Evolutionary conservation across 352 stramenopile species (phyloP).

Genomic region (Pilasporangium apinafurcum): DNA sequence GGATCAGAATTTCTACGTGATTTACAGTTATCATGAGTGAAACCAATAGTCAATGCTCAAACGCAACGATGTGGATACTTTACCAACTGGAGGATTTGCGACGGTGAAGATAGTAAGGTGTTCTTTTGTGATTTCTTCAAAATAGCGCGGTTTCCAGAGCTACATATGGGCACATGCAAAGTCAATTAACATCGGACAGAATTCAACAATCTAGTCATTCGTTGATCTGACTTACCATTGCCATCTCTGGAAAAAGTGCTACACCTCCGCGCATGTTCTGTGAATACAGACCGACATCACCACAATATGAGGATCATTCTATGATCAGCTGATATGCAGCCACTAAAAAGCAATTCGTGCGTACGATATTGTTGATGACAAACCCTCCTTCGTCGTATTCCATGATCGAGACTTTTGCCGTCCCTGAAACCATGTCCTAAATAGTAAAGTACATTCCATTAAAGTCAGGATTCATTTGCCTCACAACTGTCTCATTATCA

Average conservation of each 20-base stretch:
- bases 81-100: slow-evolving; percentile 67
- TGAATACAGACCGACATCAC: not conserved
- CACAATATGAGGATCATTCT: not conserved
- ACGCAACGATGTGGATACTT: not conserved
- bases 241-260: slow-evolving; percentile 61
- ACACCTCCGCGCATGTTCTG: slow-evolving; percentile 81
- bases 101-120: slow-evolving; percentile 72
- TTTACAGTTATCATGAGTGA: no score
- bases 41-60: no score
- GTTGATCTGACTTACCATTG: slow-evolving; percentile 34
- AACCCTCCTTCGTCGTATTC: slow-evolving; percentile 85
- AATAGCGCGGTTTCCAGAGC: slow-evolving; percentile 72
- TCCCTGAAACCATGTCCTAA: slow-evolving; percentile 82
- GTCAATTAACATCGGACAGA: not conserved
- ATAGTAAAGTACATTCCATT: not conserved
- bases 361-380: slow-evolving; percentile 72
- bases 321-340: not conserved
- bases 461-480: no score
- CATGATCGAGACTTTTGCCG: slow-evolving; percentile 68
- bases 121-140: slow-evolving; percentile 79
- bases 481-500: no score
- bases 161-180: slow-evolving; percentile 12
- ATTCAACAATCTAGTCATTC: no score
- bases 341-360: not conserved
- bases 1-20: slow-evolving; percentile 76